phyloP scores from a whole-genome alignment of 768 basidiomycete genomes.

The Chalciporus chontae region DNA sequence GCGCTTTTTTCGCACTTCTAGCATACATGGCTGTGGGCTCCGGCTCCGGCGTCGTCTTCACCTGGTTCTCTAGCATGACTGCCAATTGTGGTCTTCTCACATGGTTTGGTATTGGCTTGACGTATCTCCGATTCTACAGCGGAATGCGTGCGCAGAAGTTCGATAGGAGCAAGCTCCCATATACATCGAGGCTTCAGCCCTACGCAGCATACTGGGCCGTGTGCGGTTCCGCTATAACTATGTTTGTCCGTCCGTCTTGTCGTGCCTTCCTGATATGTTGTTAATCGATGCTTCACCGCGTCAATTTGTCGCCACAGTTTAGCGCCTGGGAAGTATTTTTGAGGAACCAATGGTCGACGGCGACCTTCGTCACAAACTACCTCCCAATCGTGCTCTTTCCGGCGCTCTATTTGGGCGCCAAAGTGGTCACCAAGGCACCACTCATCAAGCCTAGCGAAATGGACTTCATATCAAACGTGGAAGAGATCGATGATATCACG shows the following conservation, averaged over 20 bases:
- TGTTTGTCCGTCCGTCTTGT: constrained; percentile 31
- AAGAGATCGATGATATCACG: constrained; percentile 18
- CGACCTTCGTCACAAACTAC: constrained; percentile 38
- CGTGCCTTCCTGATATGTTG: no score
- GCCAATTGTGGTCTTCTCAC: constrained; percentile 38
- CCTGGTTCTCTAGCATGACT: constrained; percentile 33
- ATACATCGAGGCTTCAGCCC: constrained; percentile 37
- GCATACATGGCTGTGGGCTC: constrained; percentile 37
- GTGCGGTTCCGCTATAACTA: constrained; percentile 20
- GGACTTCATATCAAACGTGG: constrained; percentile 15
- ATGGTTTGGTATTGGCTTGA: constrained; percentile 41
- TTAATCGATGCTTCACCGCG: not conserved
- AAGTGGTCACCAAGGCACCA: constrained; percentile 9
- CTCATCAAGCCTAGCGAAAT: constrained; percentile 17
- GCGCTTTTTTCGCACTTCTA: constrained; percentile 29
- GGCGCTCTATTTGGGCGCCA: constrained; percentile 36
- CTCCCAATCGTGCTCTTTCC: constrained; percentile 41
- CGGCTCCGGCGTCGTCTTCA: constrained; percentile 37
- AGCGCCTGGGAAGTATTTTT: constrained; percentile 37
- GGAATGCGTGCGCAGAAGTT: constrained; percentile 48
- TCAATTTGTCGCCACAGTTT: constrained; percentile 22
- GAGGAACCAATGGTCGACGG: constrained; percentile 32
- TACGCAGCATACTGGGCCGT: constrained; percentile 37
- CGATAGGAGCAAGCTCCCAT: constrained; percentile 44
- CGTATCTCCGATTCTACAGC: constrained; percentile 43